Conservation (phyloP, 1,284 basidiomycete genomes). For the Ganoderma leucocontextum region DNA sequence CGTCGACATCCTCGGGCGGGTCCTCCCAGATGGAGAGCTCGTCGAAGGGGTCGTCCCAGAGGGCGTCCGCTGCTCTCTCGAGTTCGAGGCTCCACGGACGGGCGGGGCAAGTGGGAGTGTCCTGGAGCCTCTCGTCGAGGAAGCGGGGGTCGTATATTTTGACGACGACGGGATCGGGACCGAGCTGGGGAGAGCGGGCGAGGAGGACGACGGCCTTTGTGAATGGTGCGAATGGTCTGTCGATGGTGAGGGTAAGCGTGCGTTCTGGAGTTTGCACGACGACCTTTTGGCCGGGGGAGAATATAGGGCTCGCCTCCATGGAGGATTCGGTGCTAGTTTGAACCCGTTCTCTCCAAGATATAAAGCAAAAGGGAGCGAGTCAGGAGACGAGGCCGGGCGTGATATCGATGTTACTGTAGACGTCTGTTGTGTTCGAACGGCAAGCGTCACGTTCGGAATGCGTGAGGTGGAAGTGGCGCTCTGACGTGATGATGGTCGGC, state of each 20-base stretch:
- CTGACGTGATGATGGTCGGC: no score
- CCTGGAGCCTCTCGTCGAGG: constrained; percentile 2
- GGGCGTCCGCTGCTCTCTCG: constrained; percentile 8
- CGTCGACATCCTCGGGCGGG: neutral
- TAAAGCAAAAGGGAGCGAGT: no score
- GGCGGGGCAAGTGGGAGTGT: neutral
- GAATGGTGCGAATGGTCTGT: constrained; percentile 31
- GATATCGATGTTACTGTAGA: no score
- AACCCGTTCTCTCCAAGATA: neutral
- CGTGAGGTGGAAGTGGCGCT: no score
- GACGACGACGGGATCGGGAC: constrained; percentile 14
- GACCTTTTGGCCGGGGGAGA: constrained; percentile 16
- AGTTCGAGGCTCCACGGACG: constrained; percentile 17
- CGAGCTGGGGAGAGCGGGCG: constrained; percentile 1
- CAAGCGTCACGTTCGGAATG: no score
- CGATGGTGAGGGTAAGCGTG: constrained; percentile 20
- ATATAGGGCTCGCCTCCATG: constrained; percentile 10
- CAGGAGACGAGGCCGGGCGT: no score
- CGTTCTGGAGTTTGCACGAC: neutral
- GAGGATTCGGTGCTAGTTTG: neutral
- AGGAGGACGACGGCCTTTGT: constrained; percentile 22
- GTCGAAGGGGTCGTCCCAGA: neutral
- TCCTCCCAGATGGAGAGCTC: neutral
- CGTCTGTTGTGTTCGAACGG: no score
- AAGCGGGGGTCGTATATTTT: constrained; percentile 26